Base-by-base conservation (phyloP, 192 early-diverging fungal species). In the Linnemannia exigua region DNA sequence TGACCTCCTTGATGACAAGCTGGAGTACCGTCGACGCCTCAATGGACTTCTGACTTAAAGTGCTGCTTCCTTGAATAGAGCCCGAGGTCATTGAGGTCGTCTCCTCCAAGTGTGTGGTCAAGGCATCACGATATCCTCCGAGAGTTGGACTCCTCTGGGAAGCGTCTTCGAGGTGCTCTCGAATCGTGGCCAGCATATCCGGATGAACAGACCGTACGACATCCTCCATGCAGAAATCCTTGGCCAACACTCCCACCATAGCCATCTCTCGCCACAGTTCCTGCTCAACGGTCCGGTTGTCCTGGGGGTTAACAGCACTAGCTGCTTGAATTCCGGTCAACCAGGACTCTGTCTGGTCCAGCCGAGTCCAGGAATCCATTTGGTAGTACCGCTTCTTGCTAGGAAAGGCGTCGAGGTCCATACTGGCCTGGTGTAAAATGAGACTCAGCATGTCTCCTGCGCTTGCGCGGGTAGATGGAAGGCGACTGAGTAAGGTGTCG, bases 241-340 rank as follows among this genome's bases (percentile, higher is more conserved):
- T 68, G 9, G 79, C 70, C 35, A 86, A 46, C 5, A 77, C 70
- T 17, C 84, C 84, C 1, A 61, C 33, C 84, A 86, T 80, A 8
- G 74, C 78, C 61, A 86, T 79, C 31, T 86, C 84, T 5, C 77
- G 51, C 84, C 84, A 79, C 1, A 86, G 79, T 0, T 61, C 16
- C 17, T 77, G 46, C 67, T 79, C 84, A 0, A 54, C 61, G 2
- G 38, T 1, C 11, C 48, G 35, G 22, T 38, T n/a, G 17, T 72
- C 52, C 0, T 50, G 16, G 1, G 3, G n/a, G 22, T 20, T 36
- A 8, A 36, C 16, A 15, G 76, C 31, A 8, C 8, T 70, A 0
- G 20, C 35, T 33, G 68, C 75, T 25, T 76, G 70, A 14, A 79
- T 33, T 12, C 74, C 78, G 6, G 36, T 33, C 0, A 86, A 37